phyloP scores from a whole-genome alignment of 2,329 filamentous ascomycete species.

The Microcyclospora tardicrescens region DNA sequence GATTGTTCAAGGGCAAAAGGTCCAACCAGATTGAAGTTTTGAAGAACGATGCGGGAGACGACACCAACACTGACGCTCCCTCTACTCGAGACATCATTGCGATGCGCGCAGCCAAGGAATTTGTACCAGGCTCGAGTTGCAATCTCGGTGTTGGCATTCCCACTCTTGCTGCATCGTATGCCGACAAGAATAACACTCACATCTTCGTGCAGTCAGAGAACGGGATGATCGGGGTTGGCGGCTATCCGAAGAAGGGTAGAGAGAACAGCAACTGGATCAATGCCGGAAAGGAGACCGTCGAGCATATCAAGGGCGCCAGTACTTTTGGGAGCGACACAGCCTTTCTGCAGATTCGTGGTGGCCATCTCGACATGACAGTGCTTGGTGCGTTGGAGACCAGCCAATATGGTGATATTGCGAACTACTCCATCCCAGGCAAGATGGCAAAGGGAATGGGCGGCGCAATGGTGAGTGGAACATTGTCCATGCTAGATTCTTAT shows the following conservation, averaged over 20 bases:
- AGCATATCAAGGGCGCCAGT: constrained; percentile 62
- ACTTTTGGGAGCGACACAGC: constrained; percentile 79
- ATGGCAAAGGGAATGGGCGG: constrained; percentile 75
- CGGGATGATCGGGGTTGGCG: constrained; percentile 30
- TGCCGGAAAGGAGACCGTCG: constrained; percentile 84
- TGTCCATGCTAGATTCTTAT: no score
- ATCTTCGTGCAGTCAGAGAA: constrained; percentile 39
- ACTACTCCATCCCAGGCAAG: constrained; percentile 87
- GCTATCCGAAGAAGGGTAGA: constrained; percentile 42
- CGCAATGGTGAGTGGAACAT: no score
- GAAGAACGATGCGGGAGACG: constrained; percentile 56
- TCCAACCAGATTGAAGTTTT: constrained; percentile 77
- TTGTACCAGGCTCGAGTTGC: constrained; percentile 89
- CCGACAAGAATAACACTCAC: constrained; percentile 5
- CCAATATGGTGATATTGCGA: constrained; percentile 62
- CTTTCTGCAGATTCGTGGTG: constrained; percentile 82
- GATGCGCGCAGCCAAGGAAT: constrained; percentile 71
- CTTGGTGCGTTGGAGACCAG: constrained; percentile 84
- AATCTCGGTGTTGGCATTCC: constrained; percentile 89
- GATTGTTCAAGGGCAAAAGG: constrained; percentile 65
- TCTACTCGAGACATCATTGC: constrained; percentile 68
- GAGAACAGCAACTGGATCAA: constrained; percentile 85
- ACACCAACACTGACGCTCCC: constrained; percentile 53
- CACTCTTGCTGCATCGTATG: constrained; percentile 43
- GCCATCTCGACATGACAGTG: constrained; percentile 74